These are phyloP conservation scores for Flammula alnicola DNA, from an alignment of 1,284 basidiomycete genomes.

Conservation along the genomic window DNA sequence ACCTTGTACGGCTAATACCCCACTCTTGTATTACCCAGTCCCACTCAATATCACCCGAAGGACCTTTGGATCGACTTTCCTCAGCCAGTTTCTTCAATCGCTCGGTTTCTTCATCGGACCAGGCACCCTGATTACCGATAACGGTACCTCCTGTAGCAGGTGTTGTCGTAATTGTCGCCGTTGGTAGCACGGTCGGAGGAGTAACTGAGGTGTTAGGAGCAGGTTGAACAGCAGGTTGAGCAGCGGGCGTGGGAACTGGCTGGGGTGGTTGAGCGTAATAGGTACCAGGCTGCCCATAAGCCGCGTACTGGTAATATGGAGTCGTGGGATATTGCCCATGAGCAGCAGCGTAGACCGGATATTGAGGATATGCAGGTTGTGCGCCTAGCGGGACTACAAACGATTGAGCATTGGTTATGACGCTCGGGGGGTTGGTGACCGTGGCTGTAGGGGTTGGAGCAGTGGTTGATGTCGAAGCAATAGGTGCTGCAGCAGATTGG, in stretches of 20 bases:
- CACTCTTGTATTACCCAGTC: conserved; percentile 74
- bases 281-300: conserved; percentile 28
- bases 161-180: conserved; percentile 37
- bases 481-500: conserved; percentile 20
- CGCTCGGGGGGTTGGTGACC: conserved; percentile 35
- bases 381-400: conserved; percentile 69
- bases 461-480: conserved; percentile 24
- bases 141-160: conserved; percentile 39
- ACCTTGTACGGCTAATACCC: conserved; percentile 75
- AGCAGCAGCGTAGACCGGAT: conserved; percentile 43
- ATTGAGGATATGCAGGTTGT: conserved; percentile 43
- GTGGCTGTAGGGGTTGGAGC: no score
- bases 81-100: conserved; percentile 68
- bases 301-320: conserved; percentile 60
- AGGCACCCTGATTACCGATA: conserved; percentile 66
- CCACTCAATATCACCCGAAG: conserved; percentile 71
- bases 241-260: conserved; percentile 16
- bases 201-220: conserved; percentile 31
- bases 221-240: conserved; percentile 15
- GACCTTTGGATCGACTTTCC: conserved; percentile 52
- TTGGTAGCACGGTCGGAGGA: conserved; percentile 22
- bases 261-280: conserved; percentile 33
- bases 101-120: conserved; percentile 77
- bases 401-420: conserved; percentile 70
- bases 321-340: conserved; percentile 59